Base-by-base conservation (phyloP, 2,329 filamentous ascomycete species). In the Talaromyces sp. region DNA sequence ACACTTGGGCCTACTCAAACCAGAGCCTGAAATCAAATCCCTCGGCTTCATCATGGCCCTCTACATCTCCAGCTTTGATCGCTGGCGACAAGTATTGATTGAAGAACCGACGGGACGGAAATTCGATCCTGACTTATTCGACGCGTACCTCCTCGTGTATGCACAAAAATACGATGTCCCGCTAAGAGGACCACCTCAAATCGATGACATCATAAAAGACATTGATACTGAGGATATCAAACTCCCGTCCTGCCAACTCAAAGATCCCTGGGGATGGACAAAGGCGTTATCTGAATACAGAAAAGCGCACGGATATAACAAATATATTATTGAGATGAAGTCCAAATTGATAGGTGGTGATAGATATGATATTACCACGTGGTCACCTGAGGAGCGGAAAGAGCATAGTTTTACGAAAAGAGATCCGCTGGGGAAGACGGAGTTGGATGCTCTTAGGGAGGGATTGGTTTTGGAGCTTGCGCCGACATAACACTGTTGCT, bases 11-110 rank as follows among this genome's bases (percentile, higher is more conserved):
- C 70, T 78, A 11, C 71, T 82, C 3, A 69, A 71, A 6, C 67
- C 73, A 10, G 72, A 73, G 33, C 77, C 76, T 0, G 76, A 78
- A 25, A 69, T 80, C 22, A 71, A 73, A 62, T 79, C 77, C 63
- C 67, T 82, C 1, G 76, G 75, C 35, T 68, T 72, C 22, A 70
- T 80, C 25, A 81, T 82, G 77, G 73, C 72, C 0, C 64, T 77
- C 17, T 80, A 73, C 67, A 72, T 79, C 39, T 66, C 59, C 3
- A 64, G 73, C 17, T 69, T 77, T 15, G 71, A 74, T 7, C 66
- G 69, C 13, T 1, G 11, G 72, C 27, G 39, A 61, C 35, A 49
- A 13, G n/a, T 49, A 1, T 15, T 45, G 13, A 31, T 50, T 7
- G 47, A 50, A 17, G 47, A 27, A 50, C 39, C 25, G 15, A 47